phyloP scores from a whole-genome alignment of 2,329 filamentous ascomycete genomes.

The Fusarium incarnatum region DNA sequence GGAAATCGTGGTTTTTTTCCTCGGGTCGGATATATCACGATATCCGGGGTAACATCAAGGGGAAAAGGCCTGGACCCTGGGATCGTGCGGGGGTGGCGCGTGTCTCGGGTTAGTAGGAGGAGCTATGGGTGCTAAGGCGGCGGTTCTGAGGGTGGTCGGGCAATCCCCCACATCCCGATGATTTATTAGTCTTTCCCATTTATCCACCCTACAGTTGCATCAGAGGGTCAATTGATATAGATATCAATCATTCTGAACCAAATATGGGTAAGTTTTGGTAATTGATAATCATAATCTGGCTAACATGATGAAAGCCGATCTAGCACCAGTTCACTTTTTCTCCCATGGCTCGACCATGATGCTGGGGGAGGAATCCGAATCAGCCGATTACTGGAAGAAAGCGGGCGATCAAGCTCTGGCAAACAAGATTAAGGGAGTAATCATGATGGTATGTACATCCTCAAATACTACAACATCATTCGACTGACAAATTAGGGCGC shows the following conservation, averaged over 20 bases:
- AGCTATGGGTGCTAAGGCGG: neutral
- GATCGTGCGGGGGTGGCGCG: constrained; percentile 11
- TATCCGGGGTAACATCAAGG: constrained; percentile 1
- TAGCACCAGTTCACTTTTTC: constrained; percentile 42
- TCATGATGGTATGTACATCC: constrained; percentile 43
- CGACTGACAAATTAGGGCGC: constrained; percentile 57
- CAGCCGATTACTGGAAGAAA: constrained; percentile 42
- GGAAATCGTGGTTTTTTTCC: constrained; percentile 14
- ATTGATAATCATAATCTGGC: no score
- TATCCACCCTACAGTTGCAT: neutral
- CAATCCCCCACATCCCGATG: constrained; percentile 21
- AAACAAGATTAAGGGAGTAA: constrained; percentile 34
- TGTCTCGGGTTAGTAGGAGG: neutral
- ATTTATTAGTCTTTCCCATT: neutral
- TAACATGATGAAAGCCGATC: constrained; percentile 19
- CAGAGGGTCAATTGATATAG: neutral
- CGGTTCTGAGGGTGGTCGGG: neutral
- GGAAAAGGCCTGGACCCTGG: neutral
- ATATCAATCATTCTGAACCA: neutral
- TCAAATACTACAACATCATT: no score
- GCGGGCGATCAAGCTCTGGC: constrained; percentile 39
- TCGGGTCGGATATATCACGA: constrained; percentile 18
- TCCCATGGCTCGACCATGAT: constrained; percentile 46
- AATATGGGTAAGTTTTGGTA: constrained; percentile 2
- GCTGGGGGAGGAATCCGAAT: constrained; percentile 38